Base-by-base conservation (phyloP, 805 yeast genomes). In the Limtongozyma cylindracea region DNA sequence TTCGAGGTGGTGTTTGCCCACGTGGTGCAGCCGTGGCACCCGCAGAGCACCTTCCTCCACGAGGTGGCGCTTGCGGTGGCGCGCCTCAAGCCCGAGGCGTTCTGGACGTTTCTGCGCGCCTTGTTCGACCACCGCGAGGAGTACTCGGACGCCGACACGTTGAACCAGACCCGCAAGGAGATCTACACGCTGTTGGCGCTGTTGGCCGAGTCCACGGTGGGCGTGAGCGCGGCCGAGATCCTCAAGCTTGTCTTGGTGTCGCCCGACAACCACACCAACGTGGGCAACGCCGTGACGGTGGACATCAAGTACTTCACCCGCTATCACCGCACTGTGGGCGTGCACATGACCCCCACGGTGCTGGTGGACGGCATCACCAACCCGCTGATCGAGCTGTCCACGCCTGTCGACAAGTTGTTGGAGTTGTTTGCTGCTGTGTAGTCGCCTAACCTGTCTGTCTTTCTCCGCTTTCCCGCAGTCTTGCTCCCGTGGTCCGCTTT, bases 11-110 rank as follows among this genome's bases (percentile, higher is more conserved):
- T 65, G 8, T 62, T 70, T 40, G 56, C 66, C 28, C 70, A 74
- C 35, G 78, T 69, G 19, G 53, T 72, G n/a, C 93, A 78, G 47
- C 88, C 91, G 31, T 78, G 92, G 92, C 93, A 78, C 39, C 69
- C 82, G 20, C 61, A 65, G 25, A 68, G 84, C 2, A 56, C 61
- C 4, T 43, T 62, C 17, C 48, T 65, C 18, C 70, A 71, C 38
- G 92, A 78, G 36, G 71, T 72, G 19, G 55, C 72, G 0, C 40
- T 78, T 13, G 80, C 69, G 0, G 66, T 69, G 15, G 73, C 72
- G n/a, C 47, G 57, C 21, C 63, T 71, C 38, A 59, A 77, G 57
- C 26, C 29, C 15, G 30, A 22, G 8, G 27, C 29, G 4, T 52
- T 47, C 30, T 52, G 57, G 57, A 47, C 58, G 18, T 61, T 65